Evolutionary conservation across 2,329 filamentous ascomycete genomes (phyloP).

Genomic region (Ophiostoma sp.): DNA sequence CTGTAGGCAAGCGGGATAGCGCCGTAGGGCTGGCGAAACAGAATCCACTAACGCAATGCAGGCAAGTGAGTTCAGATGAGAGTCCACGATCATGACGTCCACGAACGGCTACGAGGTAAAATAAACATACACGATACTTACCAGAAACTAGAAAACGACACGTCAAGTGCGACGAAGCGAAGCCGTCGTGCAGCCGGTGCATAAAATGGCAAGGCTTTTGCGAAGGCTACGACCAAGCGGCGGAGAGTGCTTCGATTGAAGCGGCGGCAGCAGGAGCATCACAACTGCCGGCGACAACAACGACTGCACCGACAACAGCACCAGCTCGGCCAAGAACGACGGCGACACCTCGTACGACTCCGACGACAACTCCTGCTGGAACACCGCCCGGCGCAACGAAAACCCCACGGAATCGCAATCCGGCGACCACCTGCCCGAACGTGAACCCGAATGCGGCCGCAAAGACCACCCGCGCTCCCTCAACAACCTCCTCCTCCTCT

Average conservation of each 20-base stretch:
- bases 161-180: constrained; percentile 36
- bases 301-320: neutral
- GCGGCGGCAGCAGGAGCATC: neutral
- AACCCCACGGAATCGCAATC: neutral
- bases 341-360: neutral
- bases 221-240: constrained; percentile 34
- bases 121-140: neutral
- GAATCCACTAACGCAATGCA: constrained; percentile 8
- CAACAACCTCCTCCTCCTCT: constrained; percentile 11
- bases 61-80: constrained; percentile 25
- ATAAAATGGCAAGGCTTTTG: constrained; percentile 36
- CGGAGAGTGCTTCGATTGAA: neutral
- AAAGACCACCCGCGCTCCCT: neutral
- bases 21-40: neutral
- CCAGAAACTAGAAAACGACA: constrained; percentile 31
- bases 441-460: neutral
- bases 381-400: neutral
- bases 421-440: neutral
- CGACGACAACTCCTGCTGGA: neutral
- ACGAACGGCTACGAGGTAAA: neutral
- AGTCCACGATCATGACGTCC: too few species aligned
- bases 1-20: neutral
- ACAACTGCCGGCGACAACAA: neutral
- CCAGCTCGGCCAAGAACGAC: neutral
- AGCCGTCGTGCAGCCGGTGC: constrained; percentile 36